phyloP scores from a whole-genome alignment of 176 grass and related monocot genomes.

The Paspalum vaginatum region DNA sequence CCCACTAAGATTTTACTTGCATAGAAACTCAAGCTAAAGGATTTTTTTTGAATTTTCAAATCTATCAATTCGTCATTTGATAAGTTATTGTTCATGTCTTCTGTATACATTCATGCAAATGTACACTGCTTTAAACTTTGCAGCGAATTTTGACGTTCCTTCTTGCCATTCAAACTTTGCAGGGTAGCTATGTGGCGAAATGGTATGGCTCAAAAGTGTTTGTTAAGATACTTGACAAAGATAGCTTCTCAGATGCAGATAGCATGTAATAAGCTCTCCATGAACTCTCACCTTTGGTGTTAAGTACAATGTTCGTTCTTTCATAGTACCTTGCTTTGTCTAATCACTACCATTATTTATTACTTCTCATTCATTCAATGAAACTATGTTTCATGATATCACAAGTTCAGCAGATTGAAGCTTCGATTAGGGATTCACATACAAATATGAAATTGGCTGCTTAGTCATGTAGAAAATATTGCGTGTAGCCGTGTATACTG shows the following conservation, averaged over 20 bases:
- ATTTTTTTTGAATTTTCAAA: constrained; percentile 2
- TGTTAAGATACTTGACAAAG: constrained; percentile 92
- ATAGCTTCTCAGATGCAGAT: constrained; percentile 77
- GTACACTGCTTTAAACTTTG: background rate
- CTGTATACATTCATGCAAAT: background rate
- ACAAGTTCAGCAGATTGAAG: background rate
- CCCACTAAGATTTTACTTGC: background rate
- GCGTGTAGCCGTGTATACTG: background rate
- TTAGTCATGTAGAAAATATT: constrained; percentile 9
- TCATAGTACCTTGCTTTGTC: background rate
- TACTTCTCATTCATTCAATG: background rate
- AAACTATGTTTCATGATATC: background rate
- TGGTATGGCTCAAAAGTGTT: constrained; percentile 96
- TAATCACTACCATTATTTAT: constrained; percentile 11
- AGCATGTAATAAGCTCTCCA: constrained; percentile 72
- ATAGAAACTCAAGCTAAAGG: background rate
- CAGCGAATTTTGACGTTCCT: constrained; percentile 28
- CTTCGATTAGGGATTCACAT: background rate
- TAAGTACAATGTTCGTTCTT: background rate
- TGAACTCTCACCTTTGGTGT: constrained; percentile 17
- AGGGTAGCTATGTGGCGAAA: constrained; percentile 83
- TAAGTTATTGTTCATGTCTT: background rate
- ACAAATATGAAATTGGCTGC: background rate
- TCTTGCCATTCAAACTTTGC: constrained; percentile 34
- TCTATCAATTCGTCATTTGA: background rate